Evolutionary conservation across 768 basidiomycete species (phyloP).

Genomic region (Lentinula raphanica): DNA sequence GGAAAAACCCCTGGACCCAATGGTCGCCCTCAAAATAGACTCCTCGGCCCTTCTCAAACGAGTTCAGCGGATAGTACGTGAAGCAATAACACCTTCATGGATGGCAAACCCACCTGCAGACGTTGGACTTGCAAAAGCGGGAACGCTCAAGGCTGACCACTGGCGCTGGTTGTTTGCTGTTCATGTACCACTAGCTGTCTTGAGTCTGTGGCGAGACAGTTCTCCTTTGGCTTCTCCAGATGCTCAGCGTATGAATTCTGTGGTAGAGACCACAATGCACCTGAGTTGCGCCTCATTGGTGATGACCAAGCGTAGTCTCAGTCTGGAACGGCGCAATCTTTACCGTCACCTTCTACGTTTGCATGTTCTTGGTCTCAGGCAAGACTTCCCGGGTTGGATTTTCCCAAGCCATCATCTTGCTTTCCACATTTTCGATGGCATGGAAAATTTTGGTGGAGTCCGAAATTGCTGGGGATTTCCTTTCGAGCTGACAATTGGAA

Average conservation of each 20-base stretch:
- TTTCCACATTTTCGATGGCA: constrained; percentile 15
- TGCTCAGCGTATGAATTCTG: neutral
- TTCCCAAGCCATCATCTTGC: neutral
- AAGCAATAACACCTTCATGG: constrained; percentile 5
- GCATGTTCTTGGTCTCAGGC: constrained; percentile 9
- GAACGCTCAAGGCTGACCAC: constrained; percentile 22
- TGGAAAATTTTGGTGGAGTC: constrained; percentile 8
- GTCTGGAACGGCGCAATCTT: neutral
- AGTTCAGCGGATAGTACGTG: neutral
- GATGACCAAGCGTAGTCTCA: neutral
- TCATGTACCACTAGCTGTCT: constrained; percentile 18
- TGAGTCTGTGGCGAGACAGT: constrained; percentile 16
- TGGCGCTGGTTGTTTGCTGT: constrained; percentile 14
- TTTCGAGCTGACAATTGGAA: constrained; percentile 18
- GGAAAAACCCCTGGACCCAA: neutral
- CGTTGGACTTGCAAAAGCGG: constrained; percentile 10
- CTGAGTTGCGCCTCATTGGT: neutral
- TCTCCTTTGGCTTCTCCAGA: neutral
- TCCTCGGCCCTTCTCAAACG: neutral
- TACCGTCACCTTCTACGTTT: neutral
- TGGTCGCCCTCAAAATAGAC: neutral
- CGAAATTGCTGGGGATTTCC: constrained; percentile 22
- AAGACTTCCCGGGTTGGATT: constrained; percentile 9
- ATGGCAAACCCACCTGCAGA: constrained; percentile 8
- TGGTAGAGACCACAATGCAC: neutral